Conservation (phyloP, 129 eudicot genomes). For the Arctium lappa region DNA sequence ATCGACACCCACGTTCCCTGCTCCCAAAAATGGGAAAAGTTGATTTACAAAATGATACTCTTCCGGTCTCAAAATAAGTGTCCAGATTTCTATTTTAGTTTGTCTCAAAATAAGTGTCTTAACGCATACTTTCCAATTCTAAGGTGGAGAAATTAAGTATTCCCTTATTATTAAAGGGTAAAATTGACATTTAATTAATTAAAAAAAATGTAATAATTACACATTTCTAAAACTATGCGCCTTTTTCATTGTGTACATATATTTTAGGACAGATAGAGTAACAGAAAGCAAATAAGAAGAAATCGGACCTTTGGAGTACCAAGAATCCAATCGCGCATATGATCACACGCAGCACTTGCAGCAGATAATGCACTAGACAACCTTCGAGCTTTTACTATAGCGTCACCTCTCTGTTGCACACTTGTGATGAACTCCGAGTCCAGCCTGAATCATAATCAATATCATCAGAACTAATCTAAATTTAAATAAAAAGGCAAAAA, state of each 20-base stretch:
- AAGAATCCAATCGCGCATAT: slow-evolving; percentile 95
- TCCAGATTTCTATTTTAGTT: background rate
- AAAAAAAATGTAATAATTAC: background rate
- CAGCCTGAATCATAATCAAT: slow-evolving; percentile 50
- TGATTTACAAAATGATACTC: background rate
- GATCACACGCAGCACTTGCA: slow-evolving; percentile 94
- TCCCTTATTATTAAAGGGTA: background rate
- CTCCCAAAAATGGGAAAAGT: background rate
- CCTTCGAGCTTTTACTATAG: slow-evolving; percentile 70
- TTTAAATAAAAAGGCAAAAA: background rate
- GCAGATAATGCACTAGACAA: slow-evolving; percentile 87
- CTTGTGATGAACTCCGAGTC: slow-evolving; percentile 63
- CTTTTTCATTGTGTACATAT: too few relatives aligned
- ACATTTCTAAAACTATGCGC: background rate
- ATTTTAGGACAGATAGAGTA: too few relatives aligned
- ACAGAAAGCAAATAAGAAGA: background rate
- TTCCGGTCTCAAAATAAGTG: background rate
- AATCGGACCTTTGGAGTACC: slow-evolving; percentile 85
- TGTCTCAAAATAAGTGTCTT: background rate
- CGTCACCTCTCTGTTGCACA: slow-evolving; percentile 90
- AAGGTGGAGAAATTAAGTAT: background rate
- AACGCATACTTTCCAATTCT: background rate
- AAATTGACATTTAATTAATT: background rate
- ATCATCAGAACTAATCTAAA: background rate
- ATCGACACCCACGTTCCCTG: slow-evolving; percentile 97